Base-by-base conservation (phyloP, 2,329 filamentous ascomycete species). In the Fusarium subglutinans region DNA sequence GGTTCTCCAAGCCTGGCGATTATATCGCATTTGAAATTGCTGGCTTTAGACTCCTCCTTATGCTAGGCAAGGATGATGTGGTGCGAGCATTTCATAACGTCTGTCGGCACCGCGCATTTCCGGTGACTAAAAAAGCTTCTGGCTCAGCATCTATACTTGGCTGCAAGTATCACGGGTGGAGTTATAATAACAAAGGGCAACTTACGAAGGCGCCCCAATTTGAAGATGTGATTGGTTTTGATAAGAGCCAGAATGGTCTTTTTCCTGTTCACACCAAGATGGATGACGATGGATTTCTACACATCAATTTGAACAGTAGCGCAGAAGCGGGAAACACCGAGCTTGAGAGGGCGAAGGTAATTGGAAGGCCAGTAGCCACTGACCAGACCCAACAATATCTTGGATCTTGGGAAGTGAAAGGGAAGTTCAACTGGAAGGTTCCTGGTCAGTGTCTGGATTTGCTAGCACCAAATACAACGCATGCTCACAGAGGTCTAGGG, bases 291-390 rank as follows among this genome's bases (percentile, higher is more conserved):
- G 38, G 38, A 6, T 41, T 41, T 22, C 20, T 41, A 22, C 38
- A 41, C 20, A 41, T 41, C 8, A 41, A 41, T 20, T 14, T 41
- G 8, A 41, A 22, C 20, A 14, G 20, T 22, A 41, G 38, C 38
- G 12, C 38, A 8, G 12, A 14, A 41, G 38, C 20, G 1, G 38
- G 20, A 2, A 0, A 41, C 14, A 22, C 38, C 12, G 5, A 41
- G 38, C 38, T 41, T 3, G 38, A 22, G 1, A 41, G 0, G 1
- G 38, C 8, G 12, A 41, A 41, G 20, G 12, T 1, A 9, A 22
- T 14, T 8, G 20, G 38, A 22, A 41, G 38, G 12, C 20, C 38
- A 22, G 12, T 4, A 41, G 5, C 12, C 12, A 22, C 7, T 41
- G 4, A 3, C 12, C 38, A 22, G 38, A 41, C 12, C 12, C 38